A percentile compares a stretch with the other conserved stretches of the same genome.
These are phyloP conservation scores for Phtheirospermum japonicum DNA, from an alignment of 257 asterid species.

Conservation along the genomic window DNA sequence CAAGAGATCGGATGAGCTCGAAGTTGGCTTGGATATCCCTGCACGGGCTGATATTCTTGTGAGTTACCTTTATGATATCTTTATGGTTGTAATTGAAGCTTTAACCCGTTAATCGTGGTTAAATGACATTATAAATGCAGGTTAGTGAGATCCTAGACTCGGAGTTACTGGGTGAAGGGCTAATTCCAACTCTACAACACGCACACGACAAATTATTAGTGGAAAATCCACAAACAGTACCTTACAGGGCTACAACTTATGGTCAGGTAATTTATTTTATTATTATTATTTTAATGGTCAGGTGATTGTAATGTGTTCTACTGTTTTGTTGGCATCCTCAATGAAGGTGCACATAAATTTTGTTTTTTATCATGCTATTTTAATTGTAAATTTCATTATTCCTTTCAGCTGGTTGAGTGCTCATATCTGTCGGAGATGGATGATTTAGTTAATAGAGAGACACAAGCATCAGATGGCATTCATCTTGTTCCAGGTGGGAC, in stretches of 20 bases:
- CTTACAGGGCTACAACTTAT: slow-evolving; percentile 73
- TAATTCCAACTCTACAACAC: slow-evolving; percentile 93
- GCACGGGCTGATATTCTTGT: slow-evolving; percentile 89
- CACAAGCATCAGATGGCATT: slow-evolving; percentile 58
- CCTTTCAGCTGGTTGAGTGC: slow-evolving; percentile 80
- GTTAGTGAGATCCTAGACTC: slow-evolving; percentile 94
- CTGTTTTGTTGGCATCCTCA: neutral
- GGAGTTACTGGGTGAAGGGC: slow-evolving; percentile 94
- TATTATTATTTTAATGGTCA: too few relatives aligned
- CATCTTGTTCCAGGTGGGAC: slow-evolving; percentile 68
- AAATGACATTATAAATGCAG: slow-evolving; percentile 39
- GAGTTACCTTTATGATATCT: slow-evolving; percentile 32
- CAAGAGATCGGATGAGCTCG: slow-evolving; percentile 92
- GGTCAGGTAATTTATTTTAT: slow-evolving; percentile 69
- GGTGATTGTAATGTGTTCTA: neutral
- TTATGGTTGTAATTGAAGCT: neutral
- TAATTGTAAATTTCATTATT: slow-evolving; percentile 17
- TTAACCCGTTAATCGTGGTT: slow-evolving; percentile 12
- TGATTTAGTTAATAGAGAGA: slow-evolving; percentile 62
- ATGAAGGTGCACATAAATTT: slow-evolving; percentile 5
- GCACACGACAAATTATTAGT: slow-evolving; percentile 88
- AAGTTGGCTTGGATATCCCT: slow-evolving; percentile 69
- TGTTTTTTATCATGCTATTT: neutral
- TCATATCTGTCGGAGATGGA: slow-evolving; percentile 60
- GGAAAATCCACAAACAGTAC: slow-evolving; percentile 78